Base-by-base conservation (phyloP, 768 basidiomycete species). In the Rhodosporidiobolus sp. region DNA sequence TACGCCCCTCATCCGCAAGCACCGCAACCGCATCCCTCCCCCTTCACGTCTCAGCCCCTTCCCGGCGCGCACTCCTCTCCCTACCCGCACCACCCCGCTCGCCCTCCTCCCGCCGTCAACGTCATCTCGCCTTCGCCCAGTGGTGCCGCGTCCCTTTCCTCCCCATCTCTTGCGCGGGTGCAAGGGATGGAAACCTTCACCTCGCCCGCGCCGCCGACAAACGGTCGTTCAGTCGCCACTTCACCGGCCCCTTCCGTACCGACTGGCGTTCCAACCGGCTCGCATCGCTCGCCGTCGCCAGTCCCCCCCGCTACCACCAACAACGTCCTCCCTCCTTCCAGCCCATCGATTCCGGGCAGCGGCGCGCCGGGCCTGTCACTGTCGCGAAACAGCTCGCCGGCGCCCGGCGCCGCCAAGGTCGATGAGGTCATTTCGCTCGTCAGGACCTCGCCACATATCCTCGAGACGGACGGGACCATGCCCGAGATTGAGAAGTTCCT, bases 401-500 rank as follows among this genome's bases (percentile, higher is more conserved):
- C 53, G 1, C 64, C 69, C 0, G 49, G 35, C 8, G 43, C 45
- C 8, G 43, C 54, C n/a, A 65, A 63, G 16, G 65, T 67, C 19
- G 69, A 65, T 30, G 66, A 60, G n/a, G 35, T 75, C n/a, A 48
- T 71, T 46, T 48, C 63, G 12, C 63, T 75, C 43, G 69, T 75
- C 17, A 45, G 28, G 24, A 26, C 49, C 4, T 74, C 73, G 49
- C 26, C 50, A 20, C 46, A 64, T 30, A 74, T 74, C 35, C n/a
- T 49, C 16, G 65, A 28, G 8, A 49, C 43, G 26, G 73, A 70
- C 38, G 63, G 59, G 11, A 75, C 73, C 26, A 75, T 71, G 54
- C 63, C n/a, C 12, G 73, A 75, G 66, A 57, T 75, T 19, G 66
- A 58, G 24, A 52, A 34, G 32, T 75, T 75, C 63, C 26, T 75